Percentiles rank a stretch among this genome's conserved stretches.
These are phyloP conservation scores for Cystobasidium tubakii DNA, from an alignment of 768 basidiomycete genomes.

Conservation along the genomic window DNA sequence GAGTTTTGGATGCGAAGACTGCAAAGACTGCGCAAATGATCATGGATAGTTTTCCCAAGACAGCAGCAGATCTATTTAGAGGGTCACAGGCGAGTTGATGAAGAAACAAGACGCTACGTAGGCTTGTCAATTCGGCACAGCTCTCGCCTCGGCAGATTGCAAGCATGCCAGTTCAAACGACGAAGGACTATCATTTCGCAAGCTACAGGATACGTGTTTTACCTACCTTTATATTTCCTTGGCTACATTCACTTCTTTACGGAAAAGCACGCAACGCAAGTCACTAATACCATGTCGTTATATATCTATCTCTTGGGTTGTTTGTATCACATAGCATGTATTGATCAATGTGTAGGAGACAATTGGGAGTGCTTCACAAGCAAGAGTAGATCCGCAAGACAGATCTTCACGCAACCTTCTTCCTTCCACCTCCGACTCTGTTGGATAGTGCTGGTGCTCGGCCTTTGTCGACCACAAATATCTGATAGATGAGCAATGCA, in stretches of 20 bases:
- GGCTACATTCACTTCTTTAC: too few species aligned
- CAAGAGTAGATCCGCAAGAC: background rate
- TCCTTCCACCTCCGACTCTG: background rate
- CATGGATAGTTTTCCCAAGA: background rate
- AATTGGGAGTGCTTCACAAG: background rate
- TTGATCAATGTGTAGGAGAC: background rate
- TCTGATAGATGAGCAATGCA: constrained; percentile 26
- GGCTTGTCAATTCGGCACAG: too few species aligned
- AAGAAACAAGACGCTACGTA: too few species aligned
- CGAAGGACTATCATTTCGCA: too few species aligned
- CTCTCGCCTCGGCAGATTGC: too few species aligned
- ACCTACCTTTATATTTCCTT: too few species aligned
- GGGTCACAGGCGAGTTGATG: background rate
- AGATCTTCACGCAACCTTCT: background rate
- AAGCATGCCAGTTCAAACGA: too few species aligned
- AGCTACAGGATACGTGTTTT: too few species aligned
- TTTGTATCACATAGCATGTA: background rate
- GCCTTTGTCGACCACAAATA: constrained; percentile 32
- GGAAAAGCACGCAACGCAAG: too few species aligned
- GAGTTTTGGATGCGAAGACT: background rate
- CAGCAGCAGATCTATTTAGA: background rate
- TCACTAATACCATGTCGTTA: too few species aligned
- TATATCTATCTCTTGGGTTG: too few species aligned
- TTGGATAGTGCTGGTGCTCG: background rate
- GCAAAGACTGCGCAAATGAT: background rate